A percentile compares a stretch with the other conserved stretches of the same genome.
Evolutionary conservation across 371 early-diverging fungal genomes (phyloP).

Genomic region (Chytridiales sp.): DNA sequence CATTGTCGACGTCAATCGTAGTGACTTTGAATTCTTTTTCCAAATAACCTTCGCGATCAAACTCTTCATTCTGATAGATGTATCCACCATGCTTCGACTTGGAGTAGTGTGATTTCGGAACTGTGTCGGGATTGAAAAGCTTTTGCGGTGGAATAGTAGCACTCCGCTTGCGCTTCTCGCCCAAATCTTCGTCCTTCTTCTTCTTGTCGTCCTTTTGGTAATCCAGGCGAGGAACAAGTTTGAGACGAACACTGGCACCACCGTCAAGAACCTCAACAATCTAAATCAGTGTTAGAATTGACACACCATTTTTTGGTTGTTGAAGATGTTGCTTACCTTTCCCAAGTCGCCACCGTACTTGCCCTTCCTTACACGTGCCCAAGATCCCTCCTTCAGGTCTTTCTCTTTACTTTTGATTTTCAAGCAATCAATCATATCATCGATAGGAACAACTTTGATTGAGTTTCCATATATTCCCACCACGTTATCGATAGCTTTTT

Average conservation of each 20-base stretch:
- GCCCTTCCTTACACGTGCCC: slow-evolving; percentile 94
- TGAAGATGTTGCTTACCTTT: slow-evolving; percentile 55
- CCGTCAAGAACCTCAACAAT: slow-evolving; percentile 77
- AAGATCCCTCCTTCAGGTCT: slow-evolving; percentile 75
- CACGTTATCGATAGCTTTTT: slow-evolving; percentile 70
- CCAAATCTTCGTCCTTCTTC: slow-evolving; percentile 33
- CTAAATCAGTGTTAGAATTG: slow-evolving; percentile 14
- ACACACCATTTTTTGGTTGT: not conserved
- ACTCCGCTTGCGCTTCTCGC: slow-evolving; percentile 55
- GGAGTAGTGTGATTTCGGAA: slow-evolving; percentile 18
- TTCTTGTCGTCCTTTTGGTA: slow-evolving; percentile 33
- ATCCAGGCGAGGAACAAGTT: slow-evolving; percentile 88
- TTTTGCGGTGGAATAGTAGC: slow-evolving; percentile 58
- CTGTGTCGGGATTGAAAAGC: slow-evolving; percentile 74
- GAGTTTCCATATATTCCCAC: slow-evolving; percentile 72
- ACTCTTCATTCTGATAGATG: slow-evolving; percentile 77
- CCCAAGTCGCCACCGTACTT: slow-evolving; percentile 96
- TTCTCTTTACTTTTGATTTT: slow-evolving; percentile 62
- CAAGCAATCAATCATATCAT: slow-evolving; percentile 95
- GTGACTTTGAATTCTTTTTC: slow-evolving; percentile 84
- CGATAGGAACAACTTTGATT: slow-evolving; percentile 86
- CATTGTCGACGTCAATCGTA: slow-evolving; percentile 72
- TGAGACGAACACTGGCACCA: slow-evolving; percentile 76
- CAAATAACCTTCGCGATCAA: slow-evolving; percentile 81
- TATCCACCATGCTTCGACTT: slow-evolving; percentile 56